phyloP scores from a whole-genome alignment of 108 stramenopile species.

The Bacterosira constricta region DNA sequence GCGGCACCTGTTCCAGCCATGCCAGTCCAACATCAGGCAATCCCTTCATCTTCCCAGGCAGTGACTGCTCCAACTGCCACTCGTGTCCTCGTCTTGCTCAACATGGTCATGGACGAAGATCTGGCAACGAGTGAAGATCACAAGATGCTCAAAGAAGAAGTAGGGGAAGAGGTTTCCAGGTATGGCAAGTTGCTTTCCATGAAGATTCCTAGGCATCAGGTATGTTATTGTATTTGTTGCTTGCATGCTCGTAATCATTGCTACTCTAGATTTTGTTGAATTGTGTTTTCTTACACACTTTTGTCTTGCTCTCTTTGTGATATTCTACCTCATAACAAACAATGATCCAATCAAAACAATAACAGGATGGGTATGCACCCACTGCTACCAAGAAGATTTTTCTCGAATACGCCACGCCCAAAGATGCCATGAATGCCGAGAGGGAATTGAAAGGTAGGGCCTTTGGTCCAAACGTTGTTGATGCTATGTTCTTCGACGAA shows the following conservation, averaged over 20 bases:
- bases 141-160: conserved; percentile 81
- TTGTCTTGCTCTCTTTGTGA: conserved; percentile 4
- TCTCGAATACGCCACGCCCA: conserved; percentile 82
- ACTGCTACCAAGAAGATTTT: conserved; percentile 86
- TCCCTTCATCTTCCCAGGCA: not conserved
- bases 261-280: not conserved
- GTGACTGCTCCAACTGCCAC: conserved; percentile 17
- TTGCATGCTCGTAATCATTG: not conserved
- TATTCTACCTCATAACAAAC: too few species aligned
- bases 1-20: not conserved
- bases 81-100: conserved; percentile 89
- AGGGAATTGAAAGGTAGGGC: conserved; percentile 84
- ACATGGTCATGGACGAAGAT: conserved; percentile 98
- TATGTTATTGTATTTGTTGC: conserved; percentile 10
- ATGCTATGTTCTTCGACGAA: conserved; percentile 56
- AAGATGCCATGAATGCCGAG: conserved; percentile 77
- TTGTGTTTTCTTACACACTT: not conserved
- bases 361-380: conserved; percentile 53
- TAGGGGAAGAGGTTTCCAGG: conserved; percentile 78
- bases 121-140: conserved; percentile 85
- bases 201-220: conserved; percentile 80
- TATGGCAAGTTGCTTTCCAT: conserved; percentile 82
- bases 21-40: not conserved
- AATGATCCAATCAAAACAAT: too few species aligned
- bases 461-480: conserved; percentile 88